Base-by-base conservation (phyloP, 441 rosid genomes). In the Kokia cookei region DNA sequence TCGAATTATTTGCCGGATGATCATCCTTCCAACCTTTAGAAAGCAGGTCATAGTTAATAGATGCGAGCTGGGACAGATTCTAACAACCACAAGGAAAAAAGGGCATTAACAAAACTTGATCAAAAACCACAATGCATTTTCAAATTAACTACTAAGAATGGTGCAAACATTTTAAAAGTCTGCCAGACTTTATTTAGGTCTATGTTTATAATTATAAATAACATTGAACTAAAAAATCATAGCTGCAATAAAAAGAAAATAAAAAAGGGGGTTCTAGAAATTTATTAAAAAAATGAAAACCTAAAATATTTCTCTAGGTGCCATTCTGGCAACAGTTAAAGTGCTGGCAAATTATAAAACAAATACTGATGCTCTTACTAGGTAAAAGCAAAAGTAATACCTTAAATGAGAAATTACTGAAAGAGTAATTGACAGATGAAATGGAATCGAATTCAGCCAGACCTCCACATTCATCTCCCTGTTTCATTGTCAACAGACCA, bases 351-450 rank as follows among this genome's bases (percentile, higher is more conserved):
- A 53, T 17, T 69, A 35, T 15, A 45, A 42, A 48, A 15, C 17
- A 72, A 29, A 19, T 0, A 40, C 17, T 7, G 0, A 54, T 11
- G 61, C 55, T 13, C 58, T 59, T 27, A 9, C 57, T 11, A 45
- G 43, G 68, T 27, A 47, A 11, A 64, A 69, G 6, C 22, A 27
- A 59, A 69, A 11, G 35, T 2, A 24, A 73, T 92, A 92, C 99
- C 99, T 96, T 96, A 75, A 90, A 96, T 9, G 98, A 96, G 84
- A 96, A 94, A 84, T 96, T 94, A 86, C 99, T 96, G 81, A 96
- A 96, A 35, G 99, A 91, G 81, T 94, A 94, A 81, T 94, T 88
- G 83, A 89, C 88, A 35, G 90, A 84, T 65, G 90, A 84, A 37
- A 86, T 84, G 24, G 97, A 87, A 63, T 92, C 97, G 3, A 91